Conservation (phyloP, 805 yeast genomes). For the Cyberlindnera sargentensis region DNA sequence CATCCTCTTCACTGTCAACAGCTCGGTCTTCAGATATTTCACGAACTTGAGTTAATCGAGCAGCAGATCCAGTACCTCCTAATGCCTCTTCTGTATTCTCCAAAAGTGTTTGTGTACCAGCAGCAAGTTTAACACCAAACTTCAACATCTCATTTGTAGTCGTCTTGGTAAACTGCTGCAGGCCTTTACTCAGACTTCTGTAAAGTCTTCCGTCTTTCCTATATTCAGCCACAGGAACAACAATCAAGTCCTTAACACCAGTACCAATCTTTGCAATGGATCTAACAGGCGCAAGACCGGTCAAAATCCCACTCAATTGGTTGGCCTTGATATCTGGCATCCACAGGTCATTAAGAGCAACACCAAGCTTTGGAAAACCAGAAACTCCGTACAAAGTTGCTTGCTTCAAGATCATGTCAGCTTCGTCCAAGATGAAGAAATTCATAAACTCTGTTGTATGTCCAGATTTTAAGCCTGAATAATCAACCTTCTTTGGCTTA, state of each 20-base stretch:
- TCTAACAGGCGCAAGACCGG: constrained; percentile 79
- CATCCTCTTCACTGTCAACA: constrained; percentile 30
- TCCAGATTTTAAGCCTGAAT: constrained; percentile 79
- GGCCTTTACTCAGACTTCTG: constrained; percentile 70
- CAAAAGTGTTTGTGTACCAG: constrained; percentile 77
- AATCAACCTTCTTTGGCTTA: constrained; percentile 85
- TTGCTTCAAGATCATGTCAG: constrained; percentile 58
- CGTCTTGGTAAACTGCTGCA: constrained; percentile 62
- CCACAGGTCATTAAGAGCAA: constrained; percentile 64
- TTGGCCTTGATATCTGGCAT: constrained; percentile 79
- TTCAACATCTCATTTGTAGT: constrained; percentile 76
- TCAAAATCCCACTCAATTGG: constrained; percentile 72
- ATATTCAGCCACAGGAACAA: constrained; percentile 69
- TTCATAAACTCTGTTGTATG: constrained; percentile 83
- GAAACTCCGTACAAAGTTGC: constrained; percentile 66
- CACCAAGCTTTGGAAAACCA: constrained; percentile 60
- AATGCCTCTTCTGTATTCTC: constrained; percentile 75
- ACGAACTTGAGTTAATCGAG: constrained; percentile 26
- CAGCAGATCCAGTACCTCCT: constrained; percentile 65
- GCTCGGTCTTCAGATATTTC: constrained; percentile 15
- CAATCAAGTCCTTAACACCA: constrained; percentile 67
- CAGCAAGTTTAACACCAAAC: constrained; percentile 77
- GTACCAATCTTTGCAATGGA: constrained; percentile 72
- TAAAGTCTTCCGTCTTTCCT: constrained; percentile 63
- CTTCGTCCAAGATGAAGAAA: constrained; percentile 82